Evolutionary conservation across 371 early-diverging fungal genomes (phyloP).

Genomic region (Coemansia sp.): DNA sequence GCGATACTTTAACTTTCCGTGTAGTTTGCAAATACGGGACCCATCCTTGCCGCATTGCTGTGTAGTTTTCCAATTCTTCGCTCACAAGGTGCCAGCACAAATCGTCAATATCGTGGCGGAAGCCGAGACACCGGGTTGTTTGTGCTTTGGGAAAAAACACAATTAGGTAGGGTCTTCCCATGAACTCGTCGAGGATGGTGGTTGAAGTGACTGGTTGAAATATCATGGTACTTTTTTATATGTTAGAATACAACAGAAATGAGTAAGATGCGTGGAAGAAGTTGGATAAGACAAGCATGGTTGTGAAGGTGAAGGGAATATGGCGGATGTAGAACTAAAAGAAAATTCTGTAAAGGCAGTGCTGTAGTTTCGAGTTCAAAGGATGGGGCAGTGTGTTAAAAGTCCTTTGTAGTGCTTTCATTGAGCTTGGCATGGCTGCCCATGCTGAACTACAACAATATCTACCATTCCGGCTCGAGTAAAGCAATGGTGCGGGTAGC

Average conservation of each 20-base stretch:
- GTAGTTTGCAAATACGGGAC: background rate
- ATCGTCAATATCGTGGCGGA: background rate
- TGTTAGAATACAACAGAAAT: no score
- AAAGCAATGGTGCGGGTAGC: no score
- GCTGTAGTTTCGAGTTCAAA: background rate
- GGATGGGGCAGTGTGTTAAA: background rate
- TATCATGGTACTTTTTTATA: conserved; percentile 1
- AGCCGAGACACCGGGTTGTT: background rate
- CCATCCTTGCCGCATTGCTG: conserved; percentile 8
- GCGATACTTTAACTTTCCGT: background rate
- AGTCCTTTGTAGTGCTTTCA: background rate
- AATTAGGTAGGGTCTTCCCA: conserved; percentile 10
- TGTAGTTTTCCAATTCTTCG: background rate
- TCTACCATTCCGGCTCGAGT: no score
- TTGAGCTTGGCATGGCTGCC: no score
- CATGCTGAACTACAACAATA: no score
- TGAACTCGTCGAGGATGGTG: conserved; percentile 7
- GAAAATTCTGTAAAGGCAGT: background rate
- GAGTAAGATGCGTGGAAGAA: background rate
- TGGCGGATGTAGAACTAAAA: background rate
- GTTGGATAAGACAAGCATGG: background rate
- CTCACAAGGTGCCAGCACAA: conserved; percentile 8
- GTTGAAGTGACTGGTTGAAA: background rate
- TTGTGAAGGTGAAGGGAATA: background rate
- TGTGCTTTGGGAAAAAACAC: conserved; percentile 7